Base-by-base conservation (phyloP, 2,329 filamentous ascomycete species). In the Aspergillus sp. region DNA sequence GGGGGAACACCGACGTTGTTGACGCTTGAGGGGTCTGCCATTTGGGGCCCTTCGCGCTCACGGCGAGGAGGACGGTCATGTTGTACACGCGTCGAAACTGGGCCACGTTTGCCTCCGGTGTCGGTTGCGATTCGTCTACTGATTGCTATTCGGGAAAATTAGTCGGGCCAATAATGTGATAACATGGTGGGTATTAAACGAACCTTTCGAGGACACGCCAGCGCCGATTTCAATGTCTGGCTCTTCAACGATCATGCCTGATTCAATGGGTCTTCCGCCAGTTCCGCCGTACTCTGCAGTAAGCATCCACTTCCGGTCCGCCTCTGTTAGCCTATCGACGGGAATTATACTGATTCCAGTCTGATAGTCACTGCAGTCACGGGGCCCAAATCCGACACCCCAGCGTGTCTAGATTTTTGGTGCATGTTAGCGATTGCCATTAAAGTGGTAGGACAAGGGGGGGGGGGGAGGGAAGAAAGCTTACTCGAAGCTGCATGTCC, bases 211-310 rank as follows among this genome's bases (percentile, higher is more conserved):
- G 17, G 93, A 97, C 14, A 99, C 96, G 56, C 95, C 95, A 17
- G 93, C 93, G 53, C 95, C 95, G 57, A 99, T 99, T 76, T 99
- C 95, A 67, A 99, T 99, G 71, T 99, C 95, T 3, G 95, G 95
- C 76, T 99, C 95, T 73, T 99, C 95, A 24, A 99, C 90, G 6
- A 93, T 89, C 77, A 99, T 86, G 43, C 93, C 92, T 14, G 85
- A 81, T 70, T 92, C 88, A 60, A 99, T 91, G 2, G 86, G 79
- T 56, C 85, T 84, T 55, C 93, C 95, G 56, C 93, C 95, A 61
- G 91, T 96, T 55, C 95, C 95, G 64, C 95, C 95, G 71, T 89
- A 96, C 64, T 96, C 91, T 12, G 95, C 96, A 37, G 88, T 96
- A 63, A 96, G 78, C 82, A 98, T 91, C 95, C 95, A 99, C 76